Conservation (phyloP, 2,329 filamentous ascomycete genomes). For the Dactylellina parvicollis region DNA sequence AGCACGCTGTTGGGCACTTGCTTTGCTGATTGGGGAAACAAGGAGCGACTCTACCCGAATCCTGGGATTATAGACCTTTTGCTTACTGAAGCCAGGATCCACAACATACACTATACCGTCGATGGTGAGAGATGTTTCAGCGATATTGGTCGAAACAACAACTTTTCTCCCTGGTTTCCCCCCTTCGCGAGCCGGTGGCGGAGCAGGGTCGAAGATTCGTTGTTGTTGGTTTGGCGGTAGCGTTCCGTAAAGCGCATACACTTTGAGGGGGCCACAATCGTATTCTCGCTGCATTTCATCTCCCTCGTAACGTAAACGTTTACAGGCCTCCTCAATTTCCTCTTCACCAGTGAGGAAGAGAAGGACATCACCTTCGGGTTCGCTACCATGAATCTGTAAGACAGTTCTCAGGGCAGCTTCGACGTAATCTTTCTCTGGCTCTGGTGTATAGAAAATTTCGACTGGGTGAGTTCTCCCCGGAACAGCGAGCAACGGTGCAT, state of each 20-base stretch:
- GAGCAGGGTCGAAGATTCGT: slow-evolving; percentile 90
- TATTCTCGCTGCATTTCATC: slow-evolving; percentile 93
- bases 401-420: slow-evolving; percentile 95
- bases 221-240: slow-evolving; percentile 93
- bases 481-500: slow-evolving; percentile 90
- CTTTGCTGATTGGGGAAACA: slow-evolving; percentile 98
- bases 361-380: slow-evolving; percentile 90
- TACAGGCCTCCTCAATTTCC: slow-evolving; percentile 95
- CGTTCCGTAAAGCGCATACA: slow-evolving; percentile 94
- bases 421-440: slow-evolving; percentile 95
- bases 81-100: slow-evolving; percentile 98
- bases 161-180: slow-evolving; percentile 91
- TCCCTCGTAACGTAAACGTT: slow-evolving; percentile 88
- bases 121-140: slow-evolving; percentile 95
- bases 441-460: slow-evolving; percentile 97
- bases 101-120: slow-evolving; percentile 99
- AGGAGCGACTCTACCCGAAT: slow-evolving; percentile 95
- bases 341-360: slow-evolving; percentile 97
- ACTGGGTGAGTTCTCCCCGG: slow-evolving; percentile 95
- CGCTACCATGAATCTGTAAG: slow-evolving; percentile 92
- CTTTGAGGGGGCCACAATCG: slow-evolving; percentile 85
- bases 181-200: slow-evolving; percentile 74
- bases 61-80: slow-evolving; percentile 98
- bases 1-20: slow-evolving; percentile 93
- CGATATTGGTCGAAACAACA: slow-evolving; percentile 96